Base-by-base conservation (phyloP, 768 basidiomycete genomes). In the Amanita jacksonii region DNA sequence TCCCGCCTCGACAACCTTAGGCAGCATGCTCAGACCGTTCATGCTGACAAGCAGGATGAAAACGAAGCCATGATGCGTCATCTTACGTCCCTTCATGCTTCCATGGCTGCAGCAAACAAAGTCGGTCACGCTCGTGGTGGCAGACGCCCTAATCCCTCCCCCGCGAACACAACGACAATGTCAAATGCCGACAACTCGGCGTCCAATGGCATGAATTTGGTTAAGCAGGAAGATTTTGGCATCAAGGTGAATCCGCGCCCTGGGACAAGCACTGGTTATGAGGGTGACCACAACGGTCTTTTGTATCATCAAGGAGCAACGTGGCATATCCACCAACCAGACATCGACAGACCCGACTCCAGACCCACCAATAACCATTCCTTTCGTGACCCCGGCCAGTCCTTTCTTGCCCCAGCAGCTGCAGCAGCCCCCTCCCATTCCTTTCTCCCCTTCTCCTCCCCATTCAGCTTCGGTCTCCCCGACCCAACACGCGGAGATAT, bases 1-100 rank as follows among this genome's bases (percentile, higher is more conserved):
- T 92, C 90, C 4, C 81, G 94, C 9, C 81, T 98, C 58, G 94
- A 98, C 65, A 98, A 98, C 57, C 76, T 98, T 2, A 81, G 94
- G 36, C 94, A 98, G 59, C 94, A 98, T 62, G 89, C 92, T 0
- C 87, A 93, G 71, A 94, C 93, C 4, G 92, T 96, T 1, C 94
- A 98, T 56, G 81, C 90, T n/a, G 91, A 96, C 60, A 87, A 89
- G 68, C 79, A 79, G 60, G 85, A 85, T 0, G 76, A 80, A 64
- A 93, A 93, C 67, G 85, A 88, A 59, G 68, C 75, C 41, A 91
- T 90, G 87, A 91, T 92, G 86, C 80, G 85, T 52, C 84, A 89
- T 47, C 77, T 93, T 49, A 85, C 85, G 38, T 73, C 76, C 4
- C 73, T 93, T 36, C 89, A 93, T 53, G 85, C 87, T 33, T 72